Evolutionary conservation across 1,284 basidiomycete species (phyloP), one percentile per base, ranked within the genome.

Genomic region (Rhodotorula mucilaginosa): DNA sequence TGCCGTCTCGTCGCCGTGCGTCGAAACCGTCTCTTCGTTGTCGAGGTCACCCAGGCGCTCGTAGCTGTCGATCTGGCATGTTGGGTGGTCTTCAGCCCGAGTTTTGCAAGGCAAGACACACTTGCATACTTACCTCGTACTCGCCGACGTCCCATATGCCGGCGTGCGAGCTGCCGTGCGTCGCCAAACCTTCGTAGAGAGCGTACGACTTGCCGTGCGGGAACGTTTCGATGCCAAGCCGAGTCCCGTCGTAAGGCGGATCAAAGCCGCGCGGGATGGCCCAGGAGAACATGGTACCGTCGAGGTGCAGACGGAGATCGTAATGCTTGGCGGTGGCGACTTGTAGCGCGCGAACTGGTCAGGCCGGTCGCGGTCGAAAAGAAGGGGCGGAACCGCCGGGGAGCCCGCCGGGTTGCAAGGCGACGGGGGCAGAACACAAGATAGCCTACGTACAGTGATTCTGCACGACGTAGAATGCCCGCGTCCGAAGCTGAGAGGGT

Each of bases 391-490:
- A 34, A 34, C 34, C 34, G 6, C 34, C 34, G 6, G 5, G 6
- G 5, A 34, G 6, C 34, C 34, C 34, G 34, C 6, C 34, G 34
- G 34, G 6, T 7, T 7, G 34, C 34, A 34, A 34, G 34, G 34
- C 34, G 34, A 34, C 34, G 34, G 34, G 34, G 34, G 6, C 34
- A 34, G 34, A 34, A 34, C 6, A 39, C 39, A 39, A 12, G 39
- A n/a, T 54, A n/a, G 34, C 18, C 6, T 4, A n/a, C 64, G 5
- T 3, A 63, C 65, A 58, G 26, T 74, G 72, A 13, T 71, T 44
- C n/a, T 74, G 72, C 8, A 74, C 34, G 51, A 74, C 31, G 64
- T 60, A 74, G 61, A 68, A 69, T 66, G 68, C 69, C 16, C 72
- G 56, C 46, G 64, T 39, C 6, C 47, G 6, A 18, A 72, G 65